phyloP scores from a whole-genome alignment of 495 filamentous ascomycete genomes.

The Mycothermus thermophilus region DNA sequence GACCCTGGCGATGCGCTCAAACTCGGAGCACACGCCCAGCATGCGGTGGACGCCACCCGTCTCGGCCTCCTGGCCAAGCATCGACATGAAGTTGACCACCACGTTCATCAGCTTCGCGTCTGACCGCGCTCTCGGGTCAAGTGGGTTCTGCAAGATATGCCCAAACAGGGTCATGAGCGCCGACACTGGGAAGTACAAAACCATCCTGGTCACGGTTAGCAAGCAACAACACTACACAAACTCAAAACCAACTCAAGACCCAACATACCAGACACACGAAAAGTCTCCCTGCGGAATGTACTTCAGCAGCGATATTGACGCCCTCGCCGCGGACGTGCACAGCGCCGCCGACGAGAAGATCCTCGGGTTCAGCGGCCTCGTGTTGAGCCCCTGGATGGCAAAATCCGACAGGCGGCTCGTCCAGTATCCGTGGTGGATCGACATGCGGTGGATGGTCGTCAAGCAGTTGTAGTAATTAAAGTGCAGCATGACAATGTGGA shows the following conservation, averaged over 20 bases:
- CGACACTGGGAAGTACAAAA: constrained; percentile 94
- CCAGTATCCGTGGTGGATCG: constrained; percentile 96
- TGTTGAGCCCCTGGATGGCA: constrained; percentile 85
- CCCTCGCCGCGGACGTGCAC: constrained; percentile 81
- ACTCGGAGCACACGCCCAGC: constrained; percentile 84
- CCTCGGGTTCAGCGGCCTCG: constrained; percentile 76
- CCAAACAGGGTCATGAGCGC: constrained; percentile 91
- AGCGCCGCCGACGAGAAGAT: constrained; percentile 89
- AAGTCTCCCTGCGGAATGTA: constrained; percentile 94
- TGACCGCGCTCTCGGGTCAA: constrained; percentile 72
- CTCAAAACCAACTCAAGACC: constrained; percentile 9
- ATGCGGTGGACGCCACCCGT: constrained; percentile 83
- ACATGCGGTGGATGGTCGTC: constrained; percentile 97
- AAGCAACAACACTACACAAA: not conserved
- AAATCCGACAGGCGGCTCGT: constrained; percentile 89
- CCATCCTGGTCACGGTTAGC: too few relatives aligned
- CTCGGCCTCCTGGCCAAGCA: constrained; percentile 58
- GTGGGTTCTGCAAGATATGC: constrained; percentile 92
- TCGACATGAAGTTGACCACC: constrained; percentile 75
- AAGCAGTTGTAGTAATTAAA: constrained; percentile 97
- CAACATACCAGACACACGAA: constrained; percentile 80
- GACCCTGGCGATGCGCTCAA: constrained; percentile 84
- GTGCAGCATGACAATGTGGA: constrained; percentile 86
- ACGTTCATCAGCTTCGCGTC: constrained; percentile 85
- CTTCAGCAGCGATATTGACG: constrained; percentile 84